phyloP scores from a whole-genome alignment of 768 basidiomycete genomes.

The Podaxis sp. region DNA sequence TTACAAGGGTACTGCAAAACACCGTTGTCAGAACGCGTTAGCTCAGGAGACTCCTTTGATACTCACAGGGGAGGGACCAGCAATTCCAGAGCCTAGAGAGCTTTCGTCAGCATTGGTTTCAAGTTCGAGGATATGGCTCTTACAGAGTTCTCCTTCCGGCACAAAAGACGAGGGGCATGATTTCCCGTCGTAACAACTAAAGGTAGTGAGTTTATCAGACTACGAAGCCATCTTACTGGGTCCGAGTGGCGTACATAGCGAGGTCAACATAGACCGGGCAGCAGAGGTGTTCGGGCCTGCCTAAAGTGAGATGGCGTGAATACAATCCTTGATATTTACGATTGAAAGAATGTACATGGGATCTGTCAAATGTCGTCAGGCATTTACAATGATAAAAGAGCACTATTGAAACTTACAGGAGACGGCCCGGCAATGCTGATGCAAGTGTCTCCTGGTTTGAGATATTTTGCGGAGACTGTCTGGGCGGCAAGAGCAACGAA shows the following conservation, averaged over 20 bases:
- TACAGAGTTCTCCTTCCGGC: constrained; percentile 20
- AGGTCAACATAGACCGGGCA: constrained; percentile 19
- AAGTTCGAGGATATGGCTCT: not conserved
- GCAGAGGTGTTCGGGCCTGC: constrained; percentile 20
- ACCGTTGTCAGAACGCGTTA: not conserved
- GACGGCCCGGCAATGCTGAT: constrained; percentile 13
- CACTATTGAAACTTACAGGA: not conserved
- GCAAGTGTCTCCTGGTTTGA: not conserved
- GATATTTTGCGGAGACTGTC: not conserved
- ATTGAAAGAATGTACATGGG: not conserved
- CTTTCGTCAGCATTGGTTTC: not conserved
- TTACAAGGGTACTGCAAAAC: constrained; percentile 10
- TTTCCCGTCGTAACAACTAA: constrained; percentile 15
- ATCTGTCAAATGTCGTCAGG: not conserved
- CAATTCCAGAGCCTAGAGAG: constrained; percentile 17
- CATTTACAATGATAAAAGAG: no score
- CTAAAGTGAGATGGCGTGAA: constrained; percentile 8
- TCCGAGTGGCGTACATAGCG: constrained; percentile 16
- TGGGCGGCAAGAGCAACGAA: not conserved
- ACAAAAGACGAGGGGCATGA: constrained; percentile 20
- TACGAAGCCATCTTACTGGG: not conserved
- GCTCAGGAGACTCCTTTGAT: not conserved
- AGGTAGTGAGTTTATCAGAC: not conserved
- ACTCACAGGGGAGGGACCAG: constrained; percentile 18
- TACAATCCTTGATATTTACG: not conserved